A percentile compares a stretch with the other conserved stretches of the same genome.
Evolutionary conservation across 192 early-diverging fungal species (phyloP).

Genomic region (Cladochytrium replicatum): DNA sequence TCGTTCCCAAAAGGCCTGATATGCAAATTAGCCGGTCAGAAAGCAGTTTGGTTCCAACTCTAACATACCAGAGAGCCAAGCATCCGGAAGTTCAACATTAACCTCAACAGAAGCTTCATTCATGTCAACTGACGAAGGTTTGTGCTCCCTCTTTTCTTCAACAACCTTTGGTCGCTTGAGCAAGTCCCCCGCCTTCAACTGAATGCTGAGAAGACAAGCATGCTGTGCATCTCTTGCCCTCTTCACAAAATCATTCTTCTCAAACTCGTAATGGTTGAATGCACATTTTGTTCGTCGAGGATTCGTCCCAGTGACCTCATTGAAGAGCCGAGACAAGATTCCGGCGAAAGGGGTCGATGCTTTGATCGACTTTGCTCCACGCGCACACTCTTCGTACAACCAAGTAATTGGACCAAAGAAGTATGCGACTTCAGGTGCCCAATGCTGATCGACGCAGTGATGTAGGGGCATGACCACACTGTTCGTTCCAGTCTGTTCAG

Average conservation of each 20-base stretch:
- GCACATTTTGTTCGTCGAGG: neutral
- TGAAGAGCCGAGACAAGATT: neutral
- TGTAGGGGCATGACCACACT: neutral
- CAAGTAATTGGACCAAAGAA: neutral
- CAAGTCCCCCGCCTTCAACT: neutral
- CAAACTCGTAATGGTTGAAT: neutral
- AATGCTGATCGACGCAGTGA: neutral
- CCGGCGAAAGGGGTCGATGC: neutral
- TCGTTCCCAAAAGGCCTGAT: too few relatives aligned
- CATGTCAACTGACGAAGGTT: too few relatives aligned
- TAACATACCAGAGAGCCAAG: neutral
- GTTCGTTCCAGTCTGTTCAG: too few relatives aligned
- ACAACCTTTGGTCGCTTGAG: neutral
- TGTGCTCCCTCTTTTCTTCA: neutral
- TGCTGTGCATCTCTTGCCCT: neutral
- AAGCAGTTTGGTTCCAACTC: too few relatives aligned
- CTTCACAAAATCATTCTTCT: neutral
- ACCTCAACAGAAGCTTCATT: neutral
- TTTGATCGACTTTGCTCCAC: neutral
- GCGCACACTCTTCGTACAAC: neutral
- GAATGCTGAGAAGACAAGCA: neutral
- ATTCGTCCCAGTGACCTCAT: neutral
- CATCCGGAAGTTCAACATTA: neutral
- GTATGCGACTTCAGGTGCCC: neutral
- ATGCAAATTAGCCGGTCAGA: too few relatives aligned